Evolutionary conservation across 164 flowering plant species (phyloP), one percentile per base, ranked within the genome.

Genomic region (Tinospora cordifolia): DNA sequence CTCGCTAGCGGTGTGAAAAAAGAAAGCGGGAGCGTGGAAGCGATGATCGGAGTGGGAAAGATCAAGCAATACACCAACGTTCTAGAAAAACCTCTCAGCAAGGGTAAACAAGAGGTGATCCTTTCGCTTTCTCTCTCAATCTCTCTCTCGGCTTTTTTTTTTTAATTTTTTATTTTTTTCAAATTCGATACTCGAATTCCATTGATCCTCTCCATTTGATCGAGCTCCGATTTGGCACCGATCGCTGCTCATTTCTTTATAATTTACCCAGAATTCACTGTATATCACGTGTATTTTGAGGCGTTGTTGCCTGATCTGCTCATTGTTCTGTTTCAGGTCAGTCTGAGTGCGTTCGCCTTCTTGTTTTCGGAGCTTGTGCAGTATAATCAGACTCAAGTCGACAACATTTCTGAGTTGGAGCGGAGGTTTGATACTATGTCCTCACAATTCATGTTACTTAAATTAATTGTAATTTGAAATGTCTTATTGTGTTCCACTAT

Each of bases 91-190:
- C 99, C 99, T 63, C 87, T 95, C 79, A 87, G 92, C 90, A 95
- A 87, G 76, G 99, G 99, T 76, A 95, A 92, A 78, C 99, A 95
- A 80, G 99, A 92, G 99, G 99, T 95, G n/a, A n/a, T n/a, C n/a
- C 38, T 0, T 10, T 41, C 3, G n/a, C 44, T 63, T 8, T 15
- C 19, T 63, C 58, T 57, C 54, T 39, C 66, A 9, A 36, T 63
- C 62, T 49, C n/a, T n/a, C n/a, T n/a, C n/a, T n/a, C n/a, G n/a
- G n/a, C n/a, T n/a, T n/a, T n/a, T n/a, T n/a, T n/a, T n/a, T n/a
- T n/a, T n/a, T n/a, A n/a, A n/a, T n/a, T n/a, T n/a, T n/a, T n/a
- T n/a, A n/a, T n/a, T n/a, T n/a, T n/a, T n/a, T n/a, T n/a, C n/a
- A n/a, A n/a, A n/a, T 44, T 24, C 17, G 9, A 8, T 64, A 4